Evolutionary conservation across 768 basidiomycete species (phyloP).

Genomic region (Boletellus ananas): DNA sequence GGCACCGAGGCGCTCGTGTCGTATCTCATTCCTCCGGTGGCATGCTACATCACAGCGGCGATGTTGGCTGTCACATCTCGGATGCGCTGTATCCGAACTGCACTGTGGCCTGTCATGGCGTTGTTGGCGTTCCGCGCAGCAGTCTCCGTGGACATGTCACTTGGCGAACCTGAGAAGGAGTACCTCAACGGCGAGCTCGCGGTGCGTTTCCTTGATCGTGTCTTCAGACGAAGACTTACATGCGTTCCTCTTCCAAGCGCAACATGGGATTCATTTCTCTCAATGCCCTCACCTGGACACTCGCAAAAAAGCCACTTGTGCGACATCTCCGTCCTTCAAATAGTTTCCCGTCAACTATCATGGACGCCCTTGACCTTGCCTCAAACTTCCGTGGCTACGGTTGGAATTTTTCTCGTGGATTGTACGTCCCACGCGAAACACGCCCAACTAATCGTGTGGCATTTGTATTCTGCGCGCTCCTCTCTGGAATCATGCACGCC

Average conservation of each 20-base stretch:
- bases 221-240: too few species aligned
- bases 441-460: conserved; percentile 35
- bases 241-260: neutral
- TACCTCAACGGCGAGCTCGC: conserved; percentile 8
- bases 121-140: conserved; percentile 42
- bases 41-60: conserved; percentile 47
- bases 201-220: conserved; percentile 6
- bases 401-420: conserved; percentile 51
- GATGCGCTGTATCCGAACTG: conserved; percentile 43
- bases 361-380: conserved; percentile 48
- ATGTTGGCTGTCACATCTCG: conserved; percentile 45
- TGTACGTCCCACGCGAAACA: conserved; percentile 33
- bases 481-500: conserved; percentile 33
- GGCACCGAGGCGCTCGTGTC: conserved; percentile 32
- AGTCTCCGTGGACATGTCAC: conserved; percentile 4
- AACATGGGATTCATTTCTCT: conserved; percentile 7
- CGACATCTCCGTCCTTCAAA: conserved; percentile 7
- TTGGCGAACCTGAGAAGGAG: neutral
- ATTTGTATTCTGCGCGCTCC: conserved; percentile 37
- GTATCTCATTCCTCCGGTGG: conserved; percentile 38
- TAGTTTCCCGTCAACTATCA: neutral
- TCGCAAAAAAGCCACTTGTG: conserved; percentile 9
- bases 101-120: conserved; percentile 43
- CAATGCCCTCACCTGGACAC: conserved; percentile 12
- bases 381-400: conserved; percentile 56